Evolutionary conservation across 1,139 yeast genomes (phyloP), one percentile per base, ranked within the genome.

Genomic region (Lodderomyces pseudojiufengensis): DNA sequence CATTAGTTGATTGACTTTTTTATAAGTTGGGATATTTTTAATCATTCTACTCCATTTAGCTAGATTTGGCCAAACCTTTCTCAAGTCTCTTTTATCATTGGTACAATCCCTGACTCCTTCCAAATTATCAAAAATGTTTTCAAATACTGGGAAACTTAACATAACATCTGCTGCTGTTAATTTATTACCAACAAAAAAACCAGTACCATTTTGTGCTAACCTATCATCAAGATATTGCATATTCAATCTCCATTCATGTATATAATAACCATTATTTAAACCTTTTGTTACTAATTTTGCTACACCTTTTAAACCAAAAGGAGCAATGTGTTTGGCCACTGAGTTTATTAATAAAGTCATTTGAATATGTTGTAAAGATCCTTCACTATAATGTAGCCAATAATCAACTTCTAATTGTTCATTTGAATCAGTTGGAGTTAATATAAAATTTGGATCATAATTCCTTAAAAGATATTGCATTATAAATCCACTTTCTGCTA

Each of bases 161-260:
- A 77, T 67, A 33, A 80, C 63, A 49, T 80, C 87, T 2, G 85
- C 86, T 2, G 69, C 84, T 1, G 80, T 64, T 36, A 80, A 57
- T 41, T 64, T 64, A 40, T 73, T 65, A 3, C 80, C 80, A 9
- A 76, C 81, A 50, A 79, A 76, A 55, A 47, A 75, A 0, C 76
- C 76, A 9, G 67, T 61, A 16, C 66, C 65, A 33, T 69, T 63
- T 33, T 58, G 52, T 25, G 50, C 54, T 37, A 74, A 56, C 37
- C 59, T 59, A 10, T 50, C 48, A 34, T 74, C 78, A 44, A 73
- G 55, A 43, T 57, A 69, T 29, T 62, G 59, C 58, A 73, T 57
- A 38, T 67, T 63, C 26, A 58, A 52, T 29, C 56, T 52, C 58
- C 70, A 55, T 45, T 73, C 76, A 38, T 64, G 70, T 14, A 57